Percentiles rank a stretch among this genome's conserved stretches.
phyloP scores from a whole-genome alignment of 1,284 basidiomycete species.

The Pascua sp. region DNA sequence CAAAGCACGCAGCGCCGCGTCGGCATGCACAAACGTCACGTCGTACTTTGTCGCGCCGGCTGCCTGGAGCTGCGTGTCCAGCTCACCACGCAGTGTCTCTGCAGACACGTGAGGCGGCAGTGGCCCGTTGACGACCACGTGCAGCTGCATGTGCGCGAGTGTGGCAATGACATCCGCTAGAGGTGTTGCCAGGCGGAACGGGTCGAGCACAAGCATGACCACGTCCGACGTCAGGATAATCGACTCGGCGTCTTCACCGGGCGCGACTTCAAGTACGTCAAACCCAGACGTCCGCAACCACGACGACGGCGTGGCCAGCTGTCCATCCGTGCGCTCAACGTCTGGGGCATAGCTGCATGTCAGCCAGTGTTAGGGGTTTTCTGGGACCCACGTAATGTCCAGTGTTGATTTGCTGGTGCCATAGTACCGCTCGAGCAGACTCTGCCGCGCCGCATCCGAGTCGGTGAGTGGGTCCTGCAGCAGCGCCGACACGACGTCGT shows the following conservation, averaged over 20 bases:
- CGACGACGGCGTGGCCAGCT: slow-evolving; percentile 25
- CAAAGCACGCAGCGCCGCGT: slow-evolving; percentile 33
- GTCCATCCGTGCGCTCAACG: slow-evolving; percentile 7
- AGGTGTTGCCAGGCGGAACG: slow-evolving; percentile 25
- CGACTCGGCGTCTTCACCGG: slow-evolving; percentile 4
- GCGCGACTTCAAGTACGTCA: slow-evolving; percentile 31
- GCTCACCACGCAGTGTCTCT: slow-evolving; percentile 12
- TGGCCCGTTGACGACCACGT: slow-evolving; percentile 32
- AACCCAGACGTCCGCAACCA: slow-evolving; percentile 30
- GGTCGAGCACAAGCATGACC: slow-evolving; percentile 42
- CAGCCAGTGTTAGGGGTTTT: not conserved
- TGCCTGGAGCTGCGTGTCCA: slow-evolving; percentile 22
- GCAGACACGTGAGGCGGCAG: slow-evolving; percentile 24
- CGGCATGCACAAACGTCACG: slow-evolving; percentile 30
- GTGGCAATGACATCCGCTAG: too few relatives aligned
- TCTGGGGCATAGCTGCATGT: not conserved
- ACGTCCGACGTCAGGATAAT: slow-evolving; percentile 24
- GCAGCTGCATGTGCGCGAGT: slow-evolving; percentile 18
- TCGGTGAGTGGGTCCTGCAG: slow-evolving; percentile 40
- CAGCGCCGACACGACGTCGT: slow-evolving; percentile 41
- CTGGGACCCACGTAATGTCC: slow-evolving; percentile 15
- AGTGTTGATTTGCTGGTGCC: slow-evolving; percentile 16
- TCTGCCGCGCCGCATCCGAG: slow-evolving; percentile 20
- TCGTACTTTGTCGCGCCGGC: slow-evolving; percentile 6
- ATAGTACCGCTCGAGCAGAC: slow-evolving; percentile 24